A percentile compares a stretch with the other conserved stretches of the same genome.
Evolutionary conservation across 345 rosid genomes (phyloP).

Genomic region (Eucalyptus cloeziana): DNA sequence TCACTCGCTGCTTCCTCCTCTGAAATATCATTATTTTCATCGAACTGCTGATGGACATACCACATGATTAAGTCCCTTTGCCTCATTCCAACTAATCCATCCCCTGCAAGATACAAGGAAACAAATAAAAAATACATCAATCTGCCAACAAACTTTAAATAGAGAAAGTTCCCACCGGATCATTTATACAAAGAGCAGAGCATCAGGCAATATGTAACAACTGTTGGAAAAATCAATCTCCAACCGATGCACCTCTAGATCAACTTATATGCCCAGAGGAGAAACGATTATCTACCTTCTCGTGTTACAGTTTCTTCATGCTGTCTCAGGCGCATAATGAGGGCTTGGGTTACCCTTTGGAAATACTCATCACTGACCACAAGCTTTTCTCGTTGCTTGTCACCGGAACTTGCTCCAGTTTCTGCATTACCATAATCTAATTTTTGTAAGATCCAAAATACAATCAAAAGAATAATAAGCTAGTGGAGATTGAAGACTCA

Average conservation of each 20-base stretch:
- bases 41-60: constrained; percentile 85
- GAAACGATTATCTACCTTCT: constrained; percentile 31
- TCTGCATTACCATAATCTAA: constrained; percentile 15
- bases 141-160: background rate
- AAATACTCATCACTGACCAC: constrained; percentile 79
- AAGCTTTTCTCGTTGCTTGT: constrained; percentile 32
- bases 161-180: background rate
- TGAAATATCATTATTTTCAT: constrained; percentile 66
- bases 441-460: background rate
- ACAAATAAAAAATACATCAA: background rate
- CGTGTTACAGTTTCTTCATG: constrained; percentile 65
- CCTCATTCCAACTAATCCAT: constrained; percentile 75
- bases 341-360: constrained; percentile 73
- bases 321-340: constrained; percentile 78
- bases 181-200: background rate
- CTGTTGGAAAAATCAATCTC: background rate
- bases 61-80: constrained; percentile 77
- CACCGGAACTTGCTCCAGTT: constrained; percentile 14
- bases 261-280: background rate
- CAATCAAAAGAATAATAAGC: background rate
- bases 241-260: background rate
- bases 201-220: background rate
- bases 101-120: constrained; percentile 21
- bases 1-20: constrained; percentile 61
- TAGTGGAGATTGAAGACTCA: constrained; percentile 1